Base-by-base conservation (phyloP, 1,139 yeast species). In the Insectozyma bohioensis region DNA sequence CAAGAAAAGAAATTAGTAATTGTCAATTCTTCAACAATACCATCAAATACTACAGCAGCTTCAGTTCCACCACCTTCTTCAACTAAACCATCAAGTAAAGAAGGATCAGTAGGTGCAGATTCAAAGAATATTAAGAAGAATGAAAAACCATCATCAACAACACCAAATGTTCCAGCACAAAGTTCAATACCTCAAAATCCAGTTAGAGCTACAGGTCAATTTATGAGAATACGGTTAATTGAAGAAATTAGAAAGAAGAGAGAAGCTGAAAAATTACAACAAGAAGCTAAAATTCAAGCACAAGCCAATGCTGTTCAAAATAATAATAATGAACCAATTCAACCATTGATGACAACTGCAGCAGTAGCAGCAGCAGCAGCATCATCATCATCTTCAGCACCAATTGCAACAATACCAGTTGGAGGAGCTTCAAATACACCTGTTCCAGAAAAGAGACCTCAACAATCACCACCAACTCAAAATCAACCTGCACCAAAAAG, bases 321-420 rank as follows among this genome's bases (percentile, higher is more conserved):
- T 8, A 31, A 24, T n/a, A 44, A 31, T 22, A 17, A 32, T 12
- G 17, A 14, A 8, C 32, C 36, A n/a, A n/a, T n/a, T n/a, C n/a
- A n/a, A n/a, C n/a, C n/a, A n/a, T n/a, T n/a, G n/a, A n/a, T 26
- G 3, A 17, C 17, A 19, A 21, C 20, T n/a, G 12, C 26, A 28
- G 15, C 21, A 24, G 13, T 24, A 16, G 17, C 22, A 28, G 12
- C 26, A 20, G 19, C 13, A 25, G 12, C 33, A 12, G 9, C 14
- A 8, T 17, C 22, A 17, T n/a, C n/a, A n/a, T n/a, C n/a, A n/a
- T n/a, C n/a, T n/a, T n/a, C n/a, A n/a, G n/a, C n/a, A n/a, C n/a
- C n/a, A n/a, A n/a, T n/a, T 0, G 95, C 97, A 7, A 90, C 66
- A 64, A 90, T 80, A 1, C 97, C 97, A 0, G 95, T 83, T 1